These are phyloP conservation scores for Yamadazyma triangularis DNA, from an alignment of 1,139 yeast genomes.

Conservation along the genomic window DNA sequence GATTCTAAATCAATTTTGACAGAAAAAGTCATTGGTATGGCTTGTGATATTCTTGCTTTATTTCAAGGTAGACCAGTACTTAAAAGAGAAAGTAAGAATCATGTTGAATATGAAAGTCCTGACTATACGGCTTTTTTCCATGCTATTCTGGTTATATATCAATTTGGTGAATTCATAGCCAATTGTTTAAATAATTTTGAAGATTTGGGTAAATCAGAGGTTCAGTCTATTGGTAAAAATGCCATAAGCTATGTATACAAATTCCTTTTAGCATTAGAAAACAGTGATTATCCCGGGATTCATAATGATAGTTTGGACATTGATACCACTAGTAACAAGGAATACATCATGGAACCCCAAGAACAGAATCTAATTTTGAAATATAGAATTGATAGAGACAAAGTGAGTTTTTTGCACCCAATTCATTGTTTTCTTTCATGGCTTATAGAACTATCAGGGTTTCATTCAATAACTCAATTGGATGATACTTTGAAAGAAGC, in stretches of 20 bases:
- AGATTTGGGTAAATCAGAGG: slow-evolving; percentile 14
- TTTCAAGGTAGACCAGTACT: slow-evolving; percentile 82
- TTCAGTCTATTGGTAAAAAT: slow-evolving; percentile 17
- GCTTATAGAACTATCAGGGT: slow-evolving; percentile 54
- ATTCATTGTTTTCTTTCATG: slow-evolving; percentile 70
- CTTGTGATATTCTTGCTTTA: slow-evolving; percentile 60
- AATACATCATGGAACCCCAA: slow-evolving; percentile 18
- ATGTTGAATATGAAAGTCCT: slow-evolving; percentile 87
- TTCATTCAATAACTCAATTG: slow-evolving; percentile 18
- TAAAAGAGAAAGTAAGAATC: slow-evolving; percentile 71
- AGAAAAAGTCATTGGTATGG: slow-evolving; percentile 38
- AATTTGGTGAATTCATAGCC: slow-evolving; percentile 56
- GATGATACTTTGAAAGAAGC: slow-evolving; percentile 14
- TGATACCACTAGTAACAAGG: slow-evolving; percentile 12
- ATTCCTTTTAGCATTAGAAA: slow-evolving; percentile 28
- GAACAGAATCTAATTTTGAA: slow-evolving; percentile 20
- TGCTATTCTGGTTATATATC: slow-evolving; percentile 66
- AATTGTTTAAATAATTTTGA: slow-evolving; percentile 36
- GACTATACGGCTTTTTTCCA: slow-evolving; percentile 82
- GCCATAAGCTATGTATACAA: slow-evolving; percentile 30
- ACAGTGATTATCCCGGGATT: slow-evolving; percentile 24
- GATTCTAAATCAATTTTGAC: slow-evolving; percentile 39
- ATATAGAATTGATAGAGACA: slow-evolving; percentile 31
- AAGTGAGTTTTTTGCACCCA: slow-evolving; percentile 76
- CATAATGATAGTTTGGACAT: slow-evolving; percentile 28